phyloP scores from a whole-genome alignment of 306 rosid species.

The Cucumis hystrix region DNA sequence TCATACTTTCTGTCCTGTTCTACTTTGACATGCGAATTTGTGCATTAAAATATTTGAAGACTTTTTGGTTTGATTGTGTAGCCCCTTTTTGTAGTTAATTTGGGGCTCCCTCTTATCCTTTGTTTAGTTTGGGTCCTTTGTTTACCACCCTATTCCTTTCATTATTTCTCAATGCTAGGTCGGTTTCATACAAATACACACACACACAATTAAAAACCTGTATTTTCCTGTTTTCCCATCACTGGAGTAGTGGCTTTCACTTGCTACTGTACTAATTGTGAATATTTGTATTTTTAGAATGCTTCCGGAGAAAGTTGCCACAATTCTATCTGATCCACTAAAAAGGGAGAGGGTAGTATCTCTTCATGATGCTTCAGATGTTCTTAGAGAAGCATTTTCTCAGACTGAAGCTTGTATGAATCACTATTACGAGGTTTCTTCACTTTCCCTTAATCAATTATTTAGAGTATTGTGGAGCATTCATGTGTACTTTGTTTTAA shows the following conservation, averaged over 20 bases:
- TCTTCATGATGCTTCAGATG: conserved; percentile 68
- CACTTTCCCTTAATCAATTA: neutral
- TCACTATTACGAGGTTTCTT: conserved; percentile 73
- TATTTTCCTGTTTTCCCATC: neutral
- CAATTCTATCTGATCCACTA: conserved; percentile 59
- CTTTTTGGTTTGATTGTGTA: neutral
- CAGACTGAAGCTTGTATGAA: conserved; percentile 67
- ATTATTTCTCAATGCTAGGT: too few relatives aligned
- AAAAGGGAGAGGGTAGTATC: conserved; percentile 63
- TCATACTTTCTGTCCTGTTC: neutral
- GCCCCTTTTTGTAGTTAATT: too few relatives aligned
- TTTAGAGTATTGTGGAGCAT: neutral
- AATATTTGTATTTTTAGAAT: conserved; percentile 33
- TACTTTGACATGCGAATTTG: neutral
- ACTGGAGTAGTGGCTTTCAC: neutral
- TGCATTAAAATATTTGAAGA: neutral
- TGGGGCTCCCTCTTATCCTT: too few relatives aligned
- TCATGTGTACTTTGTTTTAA: neutral
- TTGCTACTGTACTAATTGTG: neutral
- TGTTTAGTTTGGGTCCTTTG: too few relatives aligned
- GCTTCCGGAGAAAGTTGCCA: conserved; percentile 59
- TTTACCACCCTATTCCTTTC: too few relatives aligned
- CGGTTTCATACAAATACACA: too few relatives aligned
- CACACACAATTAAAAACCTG: too few relatives aligned
- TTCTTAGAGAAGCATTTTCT: conserved; percentile 79